These are phyloP conservation scores for Coelomomyces lativittatus DNA, from an alignment of 371 early-diverging fungal species.

Conservation along the genomic window DNA sequence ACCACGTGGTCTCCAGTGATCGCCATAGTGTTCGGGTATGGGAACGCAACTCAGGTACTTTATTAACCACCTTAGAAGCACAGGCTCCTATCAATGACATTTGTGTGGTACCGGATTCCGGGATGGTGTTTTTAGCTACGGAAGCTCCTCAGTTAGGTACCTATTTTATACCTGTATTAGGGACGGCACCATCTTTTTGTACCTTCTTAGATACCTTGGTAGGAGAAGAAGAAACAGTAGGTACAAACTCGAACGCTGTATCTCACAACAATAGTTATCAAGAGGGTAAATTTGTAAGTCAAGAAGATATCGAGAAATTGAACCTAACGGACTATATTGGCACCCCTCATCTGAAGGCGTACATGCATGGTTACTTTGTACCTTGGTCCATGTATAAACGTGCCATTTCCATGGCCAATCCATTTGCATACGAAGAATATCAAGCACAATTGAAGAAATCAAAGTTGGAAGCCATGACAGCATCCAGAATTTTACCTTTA, in stretches of 20 bases:
- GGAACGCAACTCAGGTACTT: slow-evolving; percentile 58
- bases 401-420: slow-evolving; percentile 84
- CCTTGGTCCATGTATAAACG: slow-evolving; percentile 85
- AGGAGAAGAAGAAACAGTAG: slow-evolving; percentile 86
- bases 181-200: slow-evolving; percentile 91
- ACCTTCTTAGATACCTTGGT: slow-evolving; percentile 91
- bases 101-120: slow-evolving; percentile 60
- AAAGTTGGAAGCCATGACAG: slow-evolving; percentile 66
- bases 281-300: slow-evolving; percentile 90
- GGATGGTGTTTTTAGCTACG: slow-evolving; percentile 81
- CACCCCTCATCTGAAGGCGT: slow-evolving; percentile 78
- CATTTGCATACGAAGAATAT: slow-evolving; percentile 90
- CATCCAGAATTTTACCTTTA: slow-evolving; percentile 79
- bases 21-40: slow-evolving; percentile 80
- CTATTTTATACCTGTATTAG: slow-evolving; percentile 79
- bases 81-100: slow-evolving; percentile 83
- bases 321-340: slow-evolving; percentile 84
- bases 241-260: too few species aligned
- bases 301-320: slow-evolving; percentile 66
- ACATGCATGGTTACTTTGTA: slow-evolving; percentile 97
- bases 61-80: slow-evolving; percentile 79
- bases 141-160: slow-evolving; percentile 85
- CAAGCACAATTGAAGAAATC: slow-evolving; percentile 52
- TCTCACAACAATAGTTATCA: slow-evolving; percentile 74
- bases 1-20: slow-evolving; percentile 73